Evolutionary conservation across 2,329 filamentous ascomycete species (phyloP), one percentile per base, ranked within the genome.

Genomic region (Neopestalotiopsis sp.): DNA sequence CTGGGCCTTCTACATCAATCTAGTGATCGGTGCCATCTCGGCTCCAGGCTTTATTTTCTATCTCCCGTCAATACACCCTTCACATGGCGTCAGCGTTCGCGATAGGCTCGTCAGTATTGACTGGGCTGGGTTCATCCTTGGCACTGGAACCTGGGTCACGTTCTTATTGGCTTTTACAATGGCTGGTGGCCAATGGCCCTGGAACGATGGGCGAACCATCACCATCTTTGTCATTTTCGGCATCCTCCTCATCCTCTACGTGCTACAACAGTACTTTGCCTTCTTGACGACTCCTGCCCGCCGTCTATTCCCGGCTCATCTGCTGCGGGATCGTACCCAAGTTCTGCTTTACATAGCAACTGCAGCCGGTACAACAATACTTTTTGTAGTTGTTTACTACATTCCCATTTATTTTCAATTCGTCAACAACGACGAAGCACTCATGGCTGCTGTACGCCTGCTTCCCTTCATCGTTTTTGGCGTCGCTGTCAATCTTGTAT

Each of bases 361-460:
- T n/a, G 73, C 72, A 20, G 71, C 65, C 4, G 67, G 65, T 14
- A 72, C 71, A 13, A 70, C 73, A 14, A 71, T 71, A 14, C 67
- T 69, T 52, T 79, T 78, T 61, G 72, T 80, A 6, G 62, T 72
- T 14, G 74, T 84, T 38, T 88, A 86, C 74, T 87, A 83, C 73
- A 81, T 87, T n/a, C 86, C 86, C 0, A 74, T 88, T 1, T 86
- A 81, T 74, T 88, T 87, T 74, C 82, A 85, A 71, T 87, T 87
- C 72, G 78, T 78, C 0, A 75, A 76, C 28, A 0, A 79, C 4
- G 84, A 85, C 52, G 75, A 71, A 0, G 77, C 82, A 0, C 72
- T 85, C 2, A 69, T 80, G 17, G 79, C 83, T 10, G 82, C 78
- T 52, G 79, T 83, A 0, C 81, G 83, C 67, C 73, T 85, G 2